These are phyloP conservation scores for Trichosporon ovoides DNA, from an alignment of 1,284 basidiomycete genomes.

Conservation along the genomic window DNA sequence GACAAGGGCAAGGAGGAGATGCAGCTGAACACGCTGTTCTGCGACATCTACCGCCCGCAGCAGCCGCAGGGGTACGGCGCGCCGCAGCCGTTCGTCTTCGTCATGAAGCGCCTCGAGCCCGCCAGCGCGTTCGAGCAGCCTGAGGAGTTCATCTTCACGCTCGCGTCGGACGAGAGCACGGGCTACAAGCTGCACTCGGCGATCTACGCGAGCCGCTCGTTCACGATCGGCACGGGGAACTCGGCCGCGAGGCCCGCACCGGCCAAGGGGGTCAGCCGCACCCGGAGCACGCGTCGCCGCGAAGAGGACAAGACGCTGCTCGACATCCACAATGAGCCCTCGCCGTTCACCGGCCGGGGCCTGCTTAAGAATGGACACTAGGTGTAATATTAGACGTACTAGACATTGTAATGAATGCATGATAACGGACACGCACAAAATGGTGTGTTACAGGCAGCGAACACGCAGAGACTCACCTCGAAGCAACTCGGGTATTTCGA, in stretches of 20 bases:
- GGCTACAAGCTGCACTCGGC: slow-evolving; percentile 37
- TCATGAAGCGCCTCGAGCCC: slow-evolving; percentile 74
- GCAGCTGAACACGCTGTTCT: slow-evolving; percentile 56
- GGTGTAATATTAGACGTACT: not conserved
- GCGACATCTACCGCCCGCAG: slow-evolving; percentile 68
- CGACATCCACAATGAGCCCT: slow-evolving; percentile 3
- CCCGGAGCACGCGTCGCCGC: not conserved
- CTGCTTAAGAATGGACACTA: slow-evolving; percentile 7
- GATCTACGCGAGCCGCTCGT: slow-evolving; percentile 30
- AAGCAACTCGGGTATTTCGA: too few relatives aligned
- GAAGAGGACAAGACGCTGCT: not conserved
- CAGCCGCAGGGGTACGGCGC: slow-evolving; percentile 57
- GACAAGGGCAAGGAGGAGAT: slow-evolving; percentile 75
- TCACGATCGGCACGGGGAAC: slow-evolving; percentile 10
- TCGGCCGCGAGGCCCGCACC: not conserved
- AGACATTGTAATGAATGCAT: not conserved
- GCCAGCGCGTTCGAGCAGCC: slow-evolving; percentile 75
- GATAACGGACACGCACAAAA: not conserved
- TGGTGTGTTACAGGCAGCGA: too few relatives aligned
- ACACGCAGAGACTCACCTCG: too few relatives aligned
- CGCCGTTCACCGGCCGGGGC: slow-evolving; percentile 16
- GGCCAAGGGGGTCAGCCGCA: not conserved
- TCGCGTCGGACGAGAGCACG: slow-evolving; percentile 60
- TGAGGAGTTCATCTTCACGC: slow-evolving; percentile 74
- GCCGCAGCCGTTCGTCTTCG: slow-evolving; percentile 67